phyloP scores from a whole-genome alignment of 768 basidiomycete species.

The Leccinellum rugosiceps region DNA sequence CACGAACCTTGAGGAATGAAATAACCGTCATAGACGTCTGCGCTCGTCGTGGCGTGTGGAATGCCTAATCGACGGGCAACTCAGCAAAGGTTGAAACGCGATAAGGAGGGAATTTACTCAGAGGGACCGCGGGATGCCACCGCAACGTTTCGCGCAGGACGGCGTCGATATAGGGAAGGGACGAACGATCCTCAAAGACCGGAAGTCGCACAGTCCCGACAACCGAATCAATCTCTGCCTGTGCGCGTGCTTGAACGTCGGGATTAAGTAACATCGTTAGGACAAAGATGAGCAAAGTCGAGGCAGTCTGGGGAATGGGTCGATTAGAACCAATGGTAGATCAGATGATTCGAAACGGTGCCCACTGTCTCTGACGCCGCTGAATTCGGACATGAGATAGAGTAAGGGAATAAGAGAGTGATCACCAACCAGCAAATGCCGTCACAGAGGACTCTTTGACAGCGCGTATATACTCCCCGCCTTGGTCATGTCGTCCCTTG shows the following conservation, averaged over 20 bases:
- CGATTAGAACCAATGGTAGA: background rate
- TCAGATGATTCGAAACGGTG: background rate
- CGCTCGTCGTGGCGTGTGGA: slow-evolving; percentile 34
- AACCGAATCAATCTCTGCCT: slow-evolving; percentile 35
- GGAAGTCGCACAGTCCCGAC: slow-evolving; percentile 32
- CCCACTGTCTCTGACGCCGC: slow-evolving; percentile 32
- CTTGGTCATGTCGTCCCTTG: slow-evolving; percentile 1
- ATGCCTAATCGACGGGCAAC: slow-evolving; percentile 19
- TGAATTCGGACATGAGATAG: background rate
- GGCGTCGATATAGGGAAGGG: slow-evolving; percentile 27
- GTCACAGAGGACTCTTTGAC: slow-evolving; percentile 30
- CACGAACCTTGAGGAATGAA: slow-evolving; percentile 51
- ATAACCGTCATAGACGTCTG: slow-evolving; percentile 46
- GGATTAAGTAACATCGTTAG: slow-evolving; percentile 38
- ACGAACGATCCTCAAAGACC: slow-evolving; percentile 27
- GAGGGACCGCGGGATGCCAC: slow-evolving; percentile 35
- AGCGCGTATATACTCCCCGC: slow-evolving; percentile 14
- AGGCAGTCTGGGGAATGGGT: slow-evolving; percentile 25
- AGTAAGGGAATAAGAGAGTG: background rate
- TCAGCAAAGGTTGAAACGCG: background rate
- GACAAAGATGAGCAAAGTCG: slow-evolving; percentile 30
- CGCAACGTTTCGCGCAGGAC: slow-evolving; percentile 33
- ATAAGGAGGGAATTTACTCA: slow-evolving; percentile 22
- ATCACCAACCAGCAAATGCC: slow-evolving; percentile 27
- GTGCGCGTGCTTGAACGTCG: slow-evolving; percentile 36